A percentile compares a stretch with the other conserved stretches of the same genome.
phyloP scores from a whole-genome alignment of 495 filamentous ascomycete genomes.

The Terfezia claveryi region DNA sequence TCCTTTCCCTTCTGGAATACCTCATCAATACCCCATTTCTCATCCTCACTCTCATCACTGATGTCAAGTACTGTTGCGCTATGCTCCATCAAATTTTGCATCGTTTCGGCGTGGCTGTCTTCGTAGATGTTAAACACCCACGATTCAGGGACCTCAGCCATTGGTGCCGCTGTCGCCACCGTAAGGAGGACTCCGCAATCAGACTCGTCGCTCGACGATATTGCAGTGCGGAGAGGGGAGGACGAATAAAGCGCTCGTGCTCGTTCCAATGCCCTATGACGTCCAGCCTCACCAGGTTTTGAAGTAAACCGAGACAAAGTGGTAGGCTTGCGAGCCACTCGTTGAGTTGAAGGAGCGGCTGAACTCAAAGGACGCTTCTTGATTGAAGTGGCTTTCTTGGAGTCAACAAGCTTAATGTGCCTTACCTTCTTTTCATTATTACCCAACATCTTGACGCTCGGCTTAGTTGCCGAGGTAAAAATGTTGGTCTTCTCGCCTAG shows the following conservation, averaged over 20 bases:
- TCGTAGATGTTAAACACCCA: conserved; percentile 96
- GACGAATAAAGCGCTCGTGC: not conserved
- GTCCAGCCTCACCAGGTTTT: not conserved
- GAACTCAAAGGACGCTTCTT: not conserved
- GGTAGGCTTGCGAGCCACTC: not conserved
- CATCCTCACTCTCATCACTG: conserved; percentile 41
- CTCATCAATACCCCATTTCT: conserved; percentile 31
- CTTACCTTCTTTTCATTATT: not conserved
- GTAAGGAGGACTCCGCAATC: not conserved
- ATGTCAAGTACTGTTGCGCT: conserved; percentile 72
- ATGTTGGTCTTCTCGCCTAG: not conserved
- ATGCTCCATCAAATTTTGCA: conserved; percentile 79
- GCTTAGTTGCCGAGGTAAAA: no score
- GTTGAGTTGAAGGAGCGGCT: not conserved
- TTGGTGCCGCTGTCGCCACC: not conserved
- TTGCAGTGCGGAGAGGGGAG: no score
- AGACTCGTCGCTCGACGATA: not conserved
- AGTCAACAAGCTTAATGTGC: not conserved
- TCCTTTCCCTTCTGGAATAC: conserved; percentile 56
- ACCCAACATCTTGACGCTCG: not conserved
- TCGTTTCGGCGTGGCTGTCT: conserved; percentile 69
- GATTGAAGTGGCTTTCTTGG: not conserved
- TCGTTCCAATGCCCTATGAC: not conserved
- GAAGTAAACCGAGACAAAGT: not conserved
- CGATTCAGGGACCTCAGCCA: conserved; percentile 26